A percentile compares a stretch with the other conserved stretches of the same genome.
Evolutionary conservation across 495 filamentous ascomycete species (phyloP).

Genomic region (Symbiotaphrina buchneri): DNA sequence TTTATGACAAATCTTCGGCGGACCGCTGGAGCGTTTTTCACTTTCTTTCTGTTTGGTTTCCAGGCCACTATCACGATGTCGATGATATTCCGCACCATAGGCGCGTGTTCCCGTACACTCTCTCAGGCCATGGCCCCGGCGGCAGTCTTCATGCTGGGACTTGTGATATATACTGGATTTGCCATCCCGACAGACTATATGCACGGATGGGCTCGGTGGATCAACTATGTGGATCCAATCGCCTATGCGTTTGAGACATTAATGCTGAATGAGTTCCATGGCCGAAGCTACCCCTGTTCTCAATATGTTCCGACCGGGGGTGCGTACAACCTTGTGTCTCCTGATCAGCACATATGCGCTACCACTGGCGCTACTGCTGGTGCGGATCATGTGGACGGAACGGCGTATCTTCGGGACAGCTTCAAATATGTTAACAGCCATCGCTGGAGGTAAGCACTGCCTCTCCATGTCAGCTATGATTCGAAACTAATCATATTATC

Average conservation of each 20-base stretch:
- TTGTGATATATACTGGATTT: conserved; percentile 25
- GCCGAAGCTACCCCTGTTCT: background rate
- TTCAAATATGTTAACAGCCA: conserved; percentile 33
- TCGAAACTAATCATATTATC: no score
- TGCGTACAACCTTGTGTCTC: background rate
- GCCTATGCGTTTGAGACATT: conserved; percentile 22
- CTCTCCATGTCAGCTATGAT: no score
- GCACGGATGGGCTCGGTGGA: conserved; percentile 26
- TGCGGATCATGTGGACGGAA: conserved; percentile 19
- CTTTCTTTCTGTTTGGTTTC: conserved; percentile 33
- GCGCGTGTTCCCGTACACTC: conserved; percentile 21
- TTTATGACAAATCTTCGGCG: conserved; percentile 31
- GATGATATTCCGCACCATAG: conserved; percentile 22
- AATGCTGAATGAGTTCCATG: conserved; percentile 20
- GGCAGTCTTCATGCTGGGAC: conserved; percentile 20
- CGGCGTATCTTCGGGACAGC: conserved; percentile 25
- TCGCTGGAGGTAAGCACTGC: no score
- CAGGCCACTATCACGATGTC: conserved; percentile 33
- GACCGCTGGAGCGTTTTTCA: conserved; percentile 33
- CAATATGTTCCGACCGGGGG: background rate
- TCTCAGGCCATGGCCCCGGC: conserved; percentile 26
- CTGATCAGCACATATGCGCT: conserved; percentile 8
- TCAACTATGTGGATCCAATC: conserved; percentile 22
- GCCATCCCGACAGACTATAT: conserved; percentile 21
- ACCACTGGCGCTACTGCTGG: conserved; percentile 31